Evolutionary conservation across 106 monocot species (phyloP).

Genomic region (Dactylorhiza incarnata): DNA sequence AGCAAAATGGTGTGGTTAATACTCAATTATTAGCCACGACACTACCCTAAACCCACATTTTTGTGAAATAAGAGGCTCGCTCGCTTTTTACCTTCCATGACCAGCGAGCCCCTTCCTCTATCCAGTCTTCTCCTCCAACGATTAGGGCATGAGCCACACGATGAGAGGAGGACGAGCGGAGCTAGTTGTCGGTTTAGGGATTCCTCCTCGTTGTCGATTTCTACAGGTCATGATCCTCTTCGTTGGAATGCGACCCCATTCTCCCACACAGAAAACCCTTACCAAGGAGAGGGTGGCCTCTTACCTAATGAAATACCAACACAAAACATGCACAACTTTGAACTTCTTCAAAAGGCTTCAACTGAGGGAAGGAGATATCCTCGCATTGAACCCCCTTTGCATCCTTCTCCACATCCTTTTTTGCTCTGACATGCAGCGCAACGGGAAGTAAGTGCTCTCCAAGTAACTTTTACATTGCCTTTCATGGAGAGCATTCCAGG

Average conservation of each 20-base stretch:
- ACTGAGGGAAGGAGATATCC: not conserved
- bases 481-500: too few relatives aligned
- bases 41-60: too few relatives aligned
- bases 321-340: constrained; percentile 11
- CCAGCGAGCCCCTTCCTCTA: too few relatives aligned
- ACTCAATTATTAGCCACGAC: too few relatives aligned
- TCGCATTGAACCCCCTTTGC: constrained; percentile 23
- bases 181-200: too few relatives aligned
- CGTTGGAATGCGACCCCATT: not conserved
- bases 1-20: too few relatives aligned
- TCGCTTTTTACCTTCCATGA: too few relatives aligned
- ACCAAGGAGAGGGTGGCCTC: not conserved
- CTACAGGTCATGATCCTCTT: not conserved
- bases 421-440: constrained; percentile 10
- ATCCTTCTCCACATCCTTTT: constrained; percentile 43
- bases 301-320: not conserved
- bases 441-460: constrained; percentile 22
- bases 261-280: not conserved
- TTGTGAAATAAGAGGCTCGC: too few relatives aligned
- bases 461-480: constrained; percentile 1
- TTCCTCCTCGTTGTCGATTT: too few relatives aligned
- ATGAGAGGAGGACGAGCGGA: too few relatives aligned
- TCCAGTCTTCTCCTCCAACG: too few relatives aligned
- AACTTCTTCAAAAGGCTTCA: constrained; percentile 15
- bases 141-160: too few relatives aligned